phyloP scores from a whole-genome alignment of 305 asterid species.

The Euphrasia arctica region DNA sequence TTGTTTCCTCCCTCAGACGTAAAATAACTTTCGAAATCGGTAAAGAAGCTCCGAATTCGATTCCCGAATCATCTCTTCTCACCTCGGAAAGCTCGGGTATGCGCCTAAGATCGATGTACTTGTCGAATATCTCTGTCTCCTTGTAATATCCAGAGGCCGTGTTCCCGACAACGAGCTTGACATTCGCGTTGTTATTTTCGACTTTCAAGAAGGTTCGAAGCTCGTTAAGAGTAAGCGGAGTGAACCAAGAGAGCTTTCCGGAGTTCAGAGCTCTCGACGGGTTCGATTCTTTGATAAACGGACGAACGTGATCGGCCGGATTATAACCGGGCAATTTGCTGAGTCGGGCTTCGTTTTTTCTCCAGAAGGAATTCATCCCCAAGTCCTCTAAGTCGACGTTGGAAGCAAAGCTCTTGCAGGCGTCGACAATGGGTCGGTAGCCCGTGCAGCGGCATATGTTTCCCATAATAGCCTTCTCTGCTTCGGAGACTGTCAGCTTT shows the following conservation, averaged over 20 bases:
- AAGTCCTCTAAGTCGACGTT: slow-evolving; percentile 68
- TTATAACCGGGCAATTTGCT: slow-evolving; percentile 41
- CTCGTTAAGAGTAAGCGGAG: slow-evolving; percentile 49
- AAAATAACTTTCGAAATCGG: slow-evolving; percentile 49
- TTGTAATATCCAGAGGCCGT: slow-evolving; percentile 63
- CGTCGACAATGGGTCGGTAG: slow-evolving; percentile 72
- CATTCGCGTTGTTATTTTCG: slow-evolving; percentile 13
- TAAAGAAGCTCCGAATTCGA: slow-evolving; percentile 61
- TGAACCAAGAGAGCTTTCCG: slow-evolving; percentile 44
- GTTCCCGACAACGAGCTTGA: slow-evolving; percentile 57
- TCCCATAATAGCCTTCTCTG: slow-evolving; percentile 63
- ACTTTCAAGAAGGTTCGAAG: slow-evolving; percentile 35
- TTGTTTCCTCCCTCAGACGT: slow-evolving; percentile 37
- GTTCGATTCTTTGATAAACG: slow-evolving; percentile 37
- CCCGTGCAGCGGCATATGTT: slow-evolving; percentile 75
- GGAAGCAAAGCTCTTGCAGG: slow-evolving; percentile 62
- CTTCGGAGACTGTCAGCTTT: slow-evolving; percentile 57
- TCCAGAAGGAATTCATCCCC: slow-evolving; percentile 68
- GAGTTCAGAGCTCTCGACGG: slow-evolving; percentile 33
- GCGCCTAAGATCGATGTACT: slow-evolving; percentile 52
- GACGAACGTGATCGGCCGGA: slow-evolving; percentile 31
- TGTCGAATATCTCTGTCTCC: slow-evolving; percentile 38
- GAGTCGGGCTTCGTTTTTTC: slow-evolving; percentile 32
- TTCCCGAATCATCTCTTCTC: slow-evolving; percentile 35
- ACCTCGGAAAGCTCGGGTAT: slow-evolving; percentile 53